Evolutionary conservation across 371 early-diverging fungal species (phyloP).

Genomic region (Lichtheimia ornata): DNA sequence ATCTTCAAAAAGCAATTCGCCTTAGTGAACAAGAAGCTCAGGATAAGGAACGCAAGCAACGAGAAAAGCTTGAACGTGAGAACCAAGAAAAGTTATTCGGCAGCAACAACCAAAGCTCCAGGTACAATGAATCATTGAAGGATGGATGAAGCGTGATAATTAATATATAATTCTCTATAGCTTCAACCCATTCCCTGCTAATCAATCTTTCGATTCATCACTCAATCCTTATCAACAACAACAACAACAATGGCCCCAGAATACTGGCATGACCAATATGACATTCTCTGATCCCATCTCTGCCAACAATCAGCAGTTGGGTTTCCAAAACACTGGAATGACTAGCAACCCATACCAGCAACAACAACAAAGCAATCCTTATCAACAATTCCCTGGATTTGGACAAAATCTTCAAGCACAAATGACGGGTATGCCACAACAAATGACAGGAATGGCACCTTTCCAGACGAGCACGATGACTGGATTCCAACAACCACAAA

Average conservation of each 20-base stretch:
- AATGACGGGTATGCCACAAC: conserved; percentile 44
- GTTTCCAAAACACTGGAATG: conserved; percentile 26
- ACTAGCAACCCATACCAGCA: conserved; percentile 39
- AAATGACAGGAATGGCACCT: conserved; percentile 15
- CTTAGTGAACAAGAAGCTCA: conserved; percentile 44
- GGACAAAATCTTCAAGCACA: conserved; percentile 31
- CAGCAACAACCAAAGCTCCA: neutral
- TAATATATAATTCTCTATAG: conserved; percentile 7
- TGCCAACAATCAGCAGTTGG: conserved; percentile 33
- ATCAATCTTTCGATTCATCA: conserved; percentile 14
- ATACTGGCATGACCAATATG: conserved; percentile 21
- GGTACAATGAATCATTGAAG: neutral
- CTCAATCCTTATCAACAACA: conserved; percentile 16
- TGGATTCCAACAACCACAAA: conserved; percentile 16
- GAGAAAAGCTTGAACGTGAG: conserved; percentile 30
- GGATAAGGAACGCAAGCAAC: conserved; percentile 38
- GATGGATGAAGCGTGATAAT: neutral
- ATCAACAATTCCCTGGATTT: conserved; percentile 19
- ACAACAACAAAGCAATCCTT: conserved; percentile 26
- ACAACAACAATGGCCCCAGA: conserved; percentile 18
- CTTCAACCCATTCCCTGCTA: conserved; percentile 27
- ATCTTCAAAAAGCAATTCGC: conserved; percentile 41
- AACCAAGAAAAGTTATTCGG: conserved; percentile 51
- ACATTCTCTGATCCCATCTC: conserved; percentile 24
- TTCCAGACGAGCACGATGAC: conserved; percentile 16